Evolutionary conservation across 495 filamentous ascomycete genomes (phyloP).

Genomic region (Cercophora samala): DNA sequence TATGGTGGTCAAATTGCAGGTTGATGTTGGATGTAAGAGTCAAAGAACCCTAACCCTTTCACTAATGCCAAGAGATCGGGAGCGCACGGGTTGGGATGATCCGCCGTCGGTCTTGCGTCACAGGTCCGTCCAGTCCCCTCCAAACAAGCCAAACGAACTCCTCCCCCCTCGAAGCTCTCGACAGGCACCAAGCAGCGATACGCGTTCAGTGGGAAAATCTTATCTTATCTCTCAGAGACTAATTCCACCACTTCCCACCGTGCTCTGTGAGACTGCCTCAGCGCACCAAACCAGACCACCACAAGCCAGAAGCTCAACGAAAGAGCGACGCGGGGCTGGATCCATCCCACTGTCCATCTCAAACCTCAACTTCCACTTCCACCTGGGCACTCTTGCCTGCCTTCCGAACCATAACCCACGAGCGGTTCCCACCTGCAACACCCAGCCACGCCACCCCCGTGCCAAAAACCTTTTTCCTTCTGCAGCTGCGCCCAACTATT

Average conservation of each 20-base stretch:
- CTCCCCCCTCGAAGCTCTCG: neutral
- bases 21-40: neutral
- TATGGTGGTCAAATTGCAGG: neutral
- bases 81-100: neutral
- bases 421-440: no score
- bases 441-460: neutral
- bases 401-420: neutral
- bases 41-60: neutral
- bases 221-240: neutral
- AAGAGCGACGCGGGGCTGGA: neutral
- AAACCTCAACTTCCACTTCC: neutral
- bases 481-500: neutral
- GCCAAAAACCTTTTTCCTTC: neutral
- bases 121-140: neutral
- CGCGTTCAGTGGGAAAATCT: neutral
- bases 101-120: conserved; percentile 7
- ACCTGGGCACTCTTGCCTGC: neutral
- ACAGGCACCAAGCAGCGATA: neutral
- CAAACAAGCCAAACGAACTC: neutral
- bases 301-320: neutral
- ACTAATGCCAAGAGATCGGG: neutral
- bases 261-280: neutral
- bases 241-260: neutral
- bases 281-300: neutral
- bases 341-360: neutral